phyloP scores from a whole-genome alignment of 1,139 yeast genomes.

The Pichia sp. region DNA sequence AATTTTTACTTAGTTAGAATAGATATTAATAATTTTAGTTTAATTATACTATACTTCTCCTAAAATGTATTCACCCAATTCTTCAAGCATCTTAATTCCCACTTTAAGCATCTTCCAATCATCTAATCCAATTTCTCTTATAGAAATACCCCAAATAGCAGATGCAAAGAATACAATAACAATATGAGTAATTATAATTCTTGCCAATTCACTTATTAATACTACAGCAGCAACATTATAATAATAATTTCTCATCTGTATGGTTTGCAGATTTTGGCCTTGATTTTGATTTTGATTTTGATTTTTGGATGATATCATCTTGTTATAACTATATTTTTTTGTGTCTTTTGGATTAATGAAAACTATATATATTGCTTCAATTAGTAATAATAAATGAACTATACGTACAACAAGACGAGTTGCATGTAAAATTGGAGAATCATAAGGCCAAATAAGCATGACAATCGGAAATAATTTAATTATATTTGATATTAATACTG shows the following conservation, averaged over 20 bases:
- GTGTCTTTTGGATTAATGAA: slow-evolving; percentile 7
- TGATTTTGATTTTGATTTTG: not conserved
- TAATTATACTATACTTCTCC: slow-evolving; percentile 7
- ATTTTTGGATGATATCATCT: not conserved
- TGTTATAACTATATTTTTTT: no score
- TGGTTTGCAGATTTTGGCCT: no score
- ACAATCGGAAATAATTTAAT: slow-evolving; percentile 85
- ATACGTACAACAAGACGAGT: slow-evolving; percentile 28
- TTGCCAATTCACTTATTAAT: slow-evolving; percentile 18
- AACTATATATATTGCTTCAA: slow-evolving; percentile 29
- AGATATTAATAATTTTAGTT: no score
- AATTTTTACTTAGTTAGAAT: no score
- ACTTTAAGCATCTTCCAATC: slow-evolving; percentile 24
- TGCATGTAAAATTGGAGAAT: slow-evolving; percentile 45
- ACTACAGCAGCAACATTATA: slow-evolving; percentile 25
- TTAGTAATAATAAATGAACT: slow-evolving; percentile 26
- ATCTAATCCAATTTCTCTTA: slow-evolving; percentile 20
- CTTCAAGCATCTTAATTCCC: slow-evolving; percentile 18
- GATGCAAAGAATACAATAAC: slow-evolving; percentile 14
- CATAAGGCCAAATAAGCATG: slow-evolving; percentile 96
- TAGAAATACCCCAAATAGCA: slow-evolving; percentile 17
- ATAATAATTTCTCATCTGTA: slow-evolving; percentile 17
- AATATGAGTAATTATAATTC: slow-evolving; percentile 17
- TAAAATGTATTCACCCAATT: slow-evolving; percentile 14
- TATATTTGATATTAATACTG: slow-evolving; percentile 68